Percentiles rank a stretch among this genome's conserved stretches.
Conservation (phyloP, 2,329 filamentous ascomycete species). For the Nemania serpens region DNA sequence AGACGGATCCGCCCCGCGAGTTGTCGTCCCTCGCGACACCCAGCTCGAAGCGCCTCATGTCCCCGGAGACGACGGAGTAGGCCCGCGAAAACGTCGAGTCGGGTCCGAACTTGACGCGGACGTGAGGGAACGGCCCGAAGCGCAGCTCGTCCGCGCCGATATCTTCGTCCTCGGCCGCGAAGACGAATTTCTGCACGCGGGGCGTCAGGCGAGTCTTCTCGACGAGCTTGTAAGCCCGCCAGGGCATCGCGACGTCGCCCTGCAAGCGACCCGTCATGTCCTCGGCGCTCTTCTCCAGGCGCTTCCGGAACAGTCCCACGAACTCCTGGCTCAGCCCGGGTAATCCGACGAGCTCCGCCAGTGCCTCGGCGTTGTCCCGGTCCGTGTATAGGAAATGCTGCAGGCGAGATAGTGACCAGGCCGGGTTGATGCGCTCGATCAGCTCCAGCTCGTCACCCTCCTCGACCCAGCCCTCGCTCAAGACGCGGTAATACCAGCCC, state of each 20-base stretch:
- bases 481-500: constrained; percentile 67
- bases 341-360: constrained; percentile 54
- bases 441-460: constrained; percentile 61
- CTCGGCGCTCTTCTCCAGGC: constrained; percentile 53
- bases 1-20: constrained; percentile 64
- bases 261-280: constrained; percentile 37
- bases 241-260: constrained; percentile 41
- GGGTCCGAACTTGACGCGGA: constrained; percentile 60
- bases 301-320: constrained; percentile 50
- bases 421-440: constrained; percentile 57
- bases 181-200: constrained; percentile 54
- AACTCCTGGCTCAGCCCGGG: constrained; percentile 54
- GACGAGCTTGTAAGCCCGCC: constrained; percentile 53
- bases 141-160: constrained; percentile 43
- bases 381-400: constrained; percentile 65
- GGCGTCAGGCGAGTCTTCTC: constrained; percentile 56
- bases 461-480: constrained; percentile 57
- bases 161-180: constrained; percentile 50
- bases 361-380: constrained; percentile 54
- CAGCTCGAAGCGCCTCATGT: constrained; percentile 56
- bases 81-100: constrained; percentile 55
- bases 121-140: constrained; percentile 54
- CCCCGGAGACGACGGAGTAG: constrained; percentile 64
- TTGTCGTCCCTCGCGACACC: constrained; percentile 61
- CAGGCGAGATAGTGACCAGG: constrained; percentile 64